phyloP scores from a whole-genome alignment of 352 stramenopile species.

The Globisporangium radiosum region DNA sequence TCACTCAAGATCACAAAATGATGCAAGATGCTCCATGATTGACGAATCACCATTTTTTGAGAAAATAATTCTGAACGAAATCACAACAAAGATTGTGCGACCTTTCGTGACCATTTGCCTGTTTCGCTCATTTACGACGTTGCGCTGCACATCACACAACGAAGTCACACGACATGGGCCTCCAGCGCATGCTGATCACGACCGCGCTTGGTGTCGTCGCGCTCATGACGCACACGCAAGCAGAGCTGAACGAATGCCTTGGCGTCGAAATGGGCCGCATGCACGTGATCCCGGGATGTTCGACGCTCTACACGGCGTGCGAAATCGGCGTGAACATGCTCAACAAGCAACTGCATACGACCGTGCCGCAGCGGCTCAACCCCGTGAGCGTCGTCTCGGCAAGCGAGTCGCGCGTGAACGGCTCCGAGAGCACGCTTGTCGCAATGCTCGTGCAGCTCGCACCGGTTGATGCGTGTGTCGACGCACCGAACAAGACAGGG shows the following conservation, averaged over 20 bases:
- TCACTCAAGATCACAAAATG: no score
- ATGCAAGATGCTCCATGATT: no score
- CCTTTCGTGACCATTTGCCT: no score
- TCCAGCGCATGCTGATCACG: not conserved
- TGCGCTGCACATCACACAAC: not conserved
- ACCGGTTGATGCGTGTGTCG: slow-evolving; percentile 29
- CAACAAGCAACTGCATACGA: slow-evolving; percentile 37
- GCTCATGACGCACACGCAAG: not conserved
- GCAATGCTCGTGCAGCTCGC: slow-evolving; percentile 53
- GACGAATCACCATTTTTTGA: no score
- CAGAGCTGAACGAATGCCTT: slow-evolving; percentile 48
- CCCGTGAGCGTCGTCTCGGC: slow-evolving; percentile 60
- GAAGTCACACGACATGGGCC: not conserved
- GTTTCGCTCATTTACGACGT: no score
- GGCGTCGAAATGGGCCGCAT: slow-evolving; percentile 41
- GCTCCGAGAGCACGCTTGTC: slow-evolving; percentile 32
- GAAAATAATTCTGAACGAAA: no score
- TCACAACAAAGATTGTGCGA: no score
- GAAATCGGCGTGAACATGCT: slow-evolving; percentile 38
- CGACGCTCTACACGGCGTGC: slow-evolving; percentile 38
- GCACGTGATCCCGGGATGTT: slow-evolving; percentile 23
- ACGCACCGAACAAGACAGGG: not conserved
- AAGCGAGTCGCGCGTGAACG: slow-evolving; percentile 36
- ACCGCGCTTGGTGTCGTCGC: not conserved
- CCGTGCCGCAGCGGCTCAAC: slow-evolving; percentile 18